Conservation (phyloP, 164 flowering plant genomes). For the Tetrastigma voinierianum region DNA sequence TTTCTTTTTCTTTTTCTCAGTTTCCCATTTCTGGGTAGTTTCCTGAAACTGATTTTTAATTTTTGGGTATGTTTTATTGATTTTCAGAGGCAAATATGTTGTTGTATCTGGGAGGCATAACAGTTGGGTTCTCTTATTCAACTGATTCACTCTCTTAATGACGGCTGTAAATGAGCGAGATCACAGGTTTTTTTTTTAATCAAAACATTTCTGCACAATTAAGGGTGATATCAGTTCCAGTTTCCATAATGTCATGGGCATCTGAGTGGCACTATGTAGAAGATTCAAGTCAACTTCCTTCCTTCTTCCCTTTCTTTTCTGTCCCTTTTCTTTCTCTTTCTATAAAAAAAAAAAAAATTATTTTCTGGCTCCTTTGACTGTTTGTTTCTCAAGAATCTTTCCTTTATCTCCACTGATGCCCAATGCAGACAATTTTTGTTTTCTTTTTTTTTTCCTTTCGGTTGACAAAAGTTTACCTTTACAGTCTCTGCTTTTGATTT, state of each 20-base stretch:
- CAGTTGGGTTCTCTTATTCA: constrained; percentile 85
- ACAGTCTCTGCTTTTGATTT: constrained; percentile 13
- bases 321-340: background rate
- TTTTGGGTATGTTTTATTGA: background rate
- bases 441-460: constrained; percentile 14
- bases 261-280: background rate
- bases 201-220: background rate
- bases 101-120: constrained; percentile 75
- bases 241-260: too few relatives aligned
- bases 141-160: constrained; percentile 54
- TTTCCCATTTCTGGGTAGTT: background rate
- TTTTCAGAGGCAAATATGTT: constrained; percentile 89
- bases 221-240: too few relatives aligned
- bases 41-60: background rate
- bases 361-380: background rate
- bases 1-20: too few relatives aligned
- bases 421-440: constrained; percentile 10
- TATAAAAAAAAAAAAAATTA: background rate
- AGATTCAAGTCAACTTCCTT: constrained; percentile 20
- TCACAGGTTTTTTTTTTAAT: constrained; percentile 48
- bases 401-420: constrained; percentile 15
- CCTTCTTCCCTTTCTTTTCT: background rate
- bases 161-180: constrained; percentile 61
- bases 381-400: background rate
- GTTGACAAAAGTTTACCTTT: constrained; percentile 20